Base-by-base conservation (phyloP, 768 basidiomycete species). In the Trametes coccinea region DNA sequence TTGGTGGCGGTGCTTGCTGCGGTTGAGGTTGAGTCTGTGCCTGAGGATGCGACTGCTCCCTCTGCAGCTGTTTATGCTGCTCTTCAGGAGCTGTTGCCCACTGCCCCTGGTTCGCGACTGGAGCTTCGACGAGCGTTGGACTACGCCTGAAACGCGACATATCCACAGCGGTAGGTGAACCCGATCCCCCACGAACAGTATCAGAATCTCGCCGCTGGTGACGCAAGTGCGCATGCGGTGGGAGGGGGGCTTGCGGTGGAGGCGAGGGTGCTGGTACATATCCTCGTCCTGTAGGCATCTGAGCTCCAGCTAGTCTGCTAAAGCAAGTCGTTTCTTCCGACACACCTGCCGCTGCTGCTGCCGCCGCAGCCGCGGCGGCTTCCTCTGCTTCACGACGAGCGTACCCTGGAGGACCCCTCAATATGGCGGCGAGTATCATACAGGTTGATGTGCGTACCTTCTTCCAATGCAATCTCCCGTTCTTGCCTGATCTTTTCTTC, bases 171-270 rank as follows among this genome's bases (percentile, higher is more conserved):
- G 88, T 87, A 1, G 88, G 88, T 9, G 78, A 79, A 16, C 82
- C n/a, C 76, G 71, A 27, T 73, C 61, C n/a, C 66, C 70, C 37
- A 75, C 74, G 88, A 31, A 91, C 75, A 0, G 90, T 92, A 63
- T 93, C 90, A 0, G 90, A 92, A 59, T 92, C 90, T 30, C 84
- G 82, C 52, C 90, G 84, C 66, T 78, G 81, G 70, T 92, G 90
- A 2, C 77, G 64, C 61, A 73, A 63, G 56, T 75, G 70, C 53
- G 71, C 49, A 49, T 52, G 60, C 37, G 71, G 67, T 41, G 60
- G 68, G 61, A 74, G 68, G 37, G 78, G 77, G 5, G 78, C 78
- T 14, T 81, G 79, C 5, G 87, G 86, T 2, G 86, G 86, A 0
- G 48, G 48, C 13, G 85, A 82, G 46, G 83, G 80, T 17, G 78